Evolutionary conservation across 2,329 filamentous ascomycete genomes (phyloP).

Genomic region (Clarireedia monteithiana): DNA sequence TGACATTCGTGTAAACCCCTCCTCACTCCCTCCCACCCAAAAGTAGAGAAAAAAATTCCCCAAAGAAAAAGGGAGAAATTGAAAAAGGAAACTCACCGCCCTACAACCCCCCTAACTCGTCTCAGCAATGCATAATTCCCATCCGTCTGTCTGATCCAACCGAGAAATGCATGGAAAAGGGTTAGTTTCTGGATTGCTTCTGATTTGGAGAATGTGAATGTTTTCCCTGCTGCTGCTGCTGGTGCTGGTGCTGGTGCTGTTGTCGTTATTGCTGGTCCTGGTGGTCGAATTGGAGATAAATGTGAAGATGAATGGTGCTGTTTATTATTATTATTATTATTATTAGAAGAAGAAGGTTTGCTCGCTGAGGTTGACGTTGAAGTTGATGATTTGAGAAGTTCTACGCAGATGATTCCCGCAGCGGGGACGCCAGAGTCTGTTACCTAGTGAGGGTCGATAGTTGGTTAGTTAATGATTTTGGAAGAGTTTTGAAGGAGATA

Average conservation of each 20-base stretch:
- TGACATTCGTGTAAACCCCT: neutral
- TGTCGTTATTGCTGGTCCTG: neutral
- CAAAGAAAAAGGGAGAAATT: too few species aligned
- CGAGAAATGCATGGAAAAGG: conserved; percentile 26
- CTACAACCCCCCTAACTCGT: conserved; percentile 1
- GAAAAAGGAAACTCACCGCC: neutral
- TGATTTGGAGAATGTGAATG: conserved; percentile 19
- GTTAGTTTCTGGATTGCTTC: conserved; percentile 26
- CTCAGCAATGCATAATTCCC: conserved; percentile 22
- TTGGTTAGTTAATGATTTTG: neutral
- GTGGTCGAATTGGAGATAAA: neutral
- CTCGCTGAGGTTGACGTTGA: neutral
- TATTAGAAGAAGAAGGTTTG: neutral
- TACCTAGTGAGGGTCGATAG: neutral
- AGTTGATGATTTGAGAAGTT: conserved; percentile 20
- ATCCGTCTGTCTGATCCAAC: conserved; percentile 27
- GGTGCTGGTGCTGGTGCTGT: neutral
- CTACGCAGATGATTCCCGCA: conserved; percentile 25
- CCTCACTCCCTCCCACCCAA: neutral
- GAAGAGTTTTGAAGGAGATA: neutral
- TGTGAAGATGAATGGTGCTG: too few species aligned
- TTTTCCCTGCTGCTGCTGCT: neutral
- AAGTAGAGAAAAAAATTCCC: too few species aligned
- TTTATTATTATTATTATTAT: too few species aligned
- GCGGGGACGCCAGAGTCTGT: conserved; percentile 21